A percentile compares a stretch with the other conserved stretches of the same genome.
Conservation (phyloP, 2,329 filamentous ascomycete species). For the Xylaria sp. region DNA sequence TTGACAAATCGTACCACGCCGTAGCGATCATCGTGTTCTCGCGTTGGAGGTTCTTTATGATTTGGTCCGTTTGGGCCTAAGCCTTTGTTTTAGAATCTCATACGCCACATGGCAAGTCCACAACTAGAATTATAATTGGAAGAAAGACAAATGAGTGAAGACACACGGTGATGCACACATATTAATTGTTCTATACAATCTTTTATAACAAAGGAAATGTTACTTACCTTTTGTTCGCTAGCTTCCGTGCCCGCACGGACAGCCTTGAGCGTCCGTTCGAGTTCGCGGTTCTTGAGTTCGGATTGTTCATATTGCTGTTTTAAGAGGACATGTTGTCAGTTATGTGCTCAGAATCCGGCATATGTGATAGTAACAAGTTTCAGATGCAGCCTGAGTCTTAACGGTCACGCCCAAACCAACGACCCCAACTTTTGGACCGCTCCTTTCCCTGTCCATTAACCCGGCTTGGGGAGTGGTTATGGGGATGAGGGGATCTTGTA, state of each 20-base stretch:
- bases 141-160: no score
- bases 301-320: conserved; percentile 68
- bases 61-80: conserved; percentile 63
- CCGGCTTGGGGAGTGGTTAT: neutral
- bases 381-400: conserved; percentile 13
- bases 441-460: conserved; percentile 9
- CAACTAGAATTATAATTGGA: neutral
- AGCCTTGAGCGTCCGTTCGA: conserved; percentile 66
- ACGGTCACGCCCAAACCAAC: conserved; percentile 26
- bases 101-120: neutral
- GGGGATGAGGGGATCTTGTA: conserved; percentile 4
- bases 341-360: conserved; percentile 4
- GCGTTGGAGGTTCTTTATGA: conserved; percentile 76
- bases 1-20: conserved; percentile 88
- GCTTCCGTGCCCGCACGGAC: conserved; percentile 61
- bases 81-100: conserved; percentile 28
- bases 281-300: conserved; percentile 66
- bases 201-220: conserved; percentile 28
- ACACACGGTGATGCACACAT: conserved; percentile 4
- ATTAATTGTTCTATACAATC: conserved; percentile 3
- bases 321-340: conserved; percentile 41
- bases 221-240: conserved; percentile 65
- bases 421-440: conserved; percentile 36
- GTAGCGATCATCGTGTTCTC: conserved; percentile 83
- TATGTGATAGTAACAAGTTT: conserved; percentile 4